These are phyloP conservation scores for Uncinocarpus reesii DNA, from an alignment of 2,329 filamentous ascomycete genomes.

Conservation along the genomic window DNA sequence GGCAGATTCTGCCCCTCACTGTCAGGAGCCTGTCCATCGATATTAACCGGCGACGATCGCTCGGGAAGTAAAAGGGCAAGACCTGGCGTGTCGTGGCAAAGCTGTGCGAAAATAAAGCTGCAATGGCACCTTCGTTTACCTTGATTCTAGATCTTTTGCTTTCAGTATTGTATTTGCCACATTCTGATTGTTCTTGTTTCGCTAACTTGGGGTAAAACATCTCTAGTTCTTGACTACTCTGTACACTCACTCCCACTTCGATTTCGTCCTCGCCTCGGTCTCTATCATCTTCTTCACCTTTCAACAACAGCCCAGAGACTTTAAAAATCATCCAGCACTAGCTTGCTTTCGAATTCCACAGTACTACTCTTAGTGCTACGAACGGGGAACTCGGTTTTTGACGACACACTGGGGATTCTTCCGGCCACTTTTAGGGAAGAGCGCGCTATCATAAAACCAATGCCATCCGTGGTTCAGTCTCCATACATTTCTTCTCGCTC, in stretches of 20 bases:
- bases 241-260: too few species aligned
- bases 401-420: not conserved
- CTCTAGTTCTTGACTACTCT: too few species aligned
- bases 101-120: not conserved
- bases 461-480: slow-evolving; percentile 16
- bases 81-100: not conserved
- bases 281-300: too few species aligned
- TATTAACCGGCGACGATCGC: not conserved
- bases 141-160: not conserved
- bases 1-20: not conserved
- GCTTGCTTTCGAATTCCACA: not conserved
- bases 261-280: too few species aligned
- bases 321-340: not conserved
- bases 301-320: too few species aligned
- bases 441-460: slow-evolving; percentile 8
- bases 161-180: slow-evolving; percentile 1
- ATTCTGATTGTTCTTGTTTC: not conserved
- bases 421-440: not conserved
- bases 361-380: not conserved
- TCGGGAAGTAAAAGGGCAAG: not conserved
- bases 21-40: not conserved
- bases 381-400: not conserved
- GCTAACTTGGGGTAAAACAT: not conserved
- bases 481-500: slow-evolving; percentile 12
- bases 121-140: not conserved